These are phyloP conservation scores for Andrographis paniculata DNA, from an alignment of 305 asterid genomes.

Conservation along the genomic window DNA sequence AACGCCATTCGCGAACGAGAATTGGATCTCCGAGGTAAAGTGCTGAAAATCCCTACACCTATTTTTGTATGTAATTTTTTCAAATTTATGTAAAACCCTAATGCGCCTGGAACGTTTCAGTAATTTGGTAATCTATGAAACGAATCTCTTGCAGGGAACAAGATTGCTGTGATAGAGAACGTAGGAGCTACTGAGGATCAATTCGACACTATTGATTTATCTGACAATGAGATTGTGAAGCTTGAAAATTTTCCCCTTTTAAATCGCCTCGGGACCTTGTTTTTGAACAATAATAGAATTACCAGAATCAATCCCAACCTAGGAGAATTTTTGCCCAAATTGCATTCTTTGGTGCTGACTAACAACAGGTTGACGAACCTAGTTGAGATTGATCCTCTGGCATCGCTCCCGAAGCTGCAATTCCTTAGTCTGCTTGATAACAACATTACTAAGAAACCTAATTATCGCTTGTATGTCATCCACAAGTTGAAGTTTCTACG, in stretches of 20 bases:
- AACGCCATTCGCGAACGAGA: slow-evolving; percentile 95
- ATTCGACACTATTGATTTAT: slow-evolving; percentile 88
- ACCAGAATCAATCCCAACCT: slow-evolving; percentile 85
- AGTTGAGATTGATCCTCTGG: slow-evolving; percentile 92
- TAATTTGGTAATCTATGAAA: background rate
- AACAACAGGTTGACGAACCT: slow-evolving; percentile 89
- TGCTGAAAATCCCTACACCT: slow-evolving; percentile 18
- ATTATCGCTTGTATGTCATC: slow-evolving; percentile 90
- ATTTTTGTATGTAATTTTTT: background rate
- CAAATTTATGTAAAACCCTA: background rate
- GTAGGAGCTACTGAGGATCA: slow-evolving; percentile 99
- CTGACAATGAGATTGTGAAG: slow-evolving; percentile 98
- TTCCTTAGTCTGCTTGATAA: slow-evolving; percentile 89
- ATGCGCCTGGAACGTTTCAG: background rate
- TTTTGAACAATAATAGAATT: slow-evolving; percentile 86
- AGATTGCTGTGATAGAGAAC: slow-evolving; percentile 85
- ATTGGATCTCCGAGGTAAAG: slow-evolving; percentile 81
- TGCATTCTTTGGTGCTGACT: slow-evolving; percentile 87
- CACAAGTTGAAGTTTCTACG: slow-evolving; percentile 85
- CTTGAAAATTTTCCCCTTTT: slow-evolving; percentile 79
- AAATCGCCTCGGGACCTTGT: slow-evolving; percentile 76
- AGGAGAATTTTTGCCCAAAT: slow-evolving; percentile 86
- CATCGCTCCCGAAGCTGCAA: slow-evolving; percentile 83
- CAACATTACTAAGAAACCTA: slow-evolving; percentile 86
- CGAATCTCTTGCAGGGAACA: slow-evolving; percentile 48